These are phyloP conservation scores for Naganishia onofrii DNA, from an alignment of 768 basidiomycete genomes.

Conservation along the genomic window DNA sequence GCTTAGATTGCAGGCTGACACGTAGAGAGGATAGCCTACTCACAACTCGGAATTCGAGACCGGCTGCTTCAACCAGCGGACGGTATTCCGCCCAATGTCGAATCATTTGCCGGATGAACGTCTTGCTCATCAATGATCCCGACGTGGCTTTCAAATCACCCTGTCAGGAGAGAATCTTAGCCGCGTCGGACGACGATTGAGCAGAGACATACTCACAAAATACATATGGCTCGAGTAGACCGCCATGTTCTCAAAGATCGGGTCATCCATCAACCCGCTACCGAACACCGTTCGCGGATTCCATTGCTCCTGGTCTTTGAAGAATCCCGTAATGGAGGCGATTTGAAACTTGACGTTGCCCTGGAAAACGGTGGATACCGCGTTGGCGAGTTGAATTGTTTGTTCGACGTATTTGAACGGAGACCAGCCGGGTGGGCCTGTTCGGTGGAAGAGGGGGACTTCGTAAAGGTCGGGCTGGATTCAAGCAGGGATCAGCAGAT, in stretches of 20 bases:
- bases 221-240: conserved; percentile 26
- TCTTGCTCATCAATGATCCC: conserved; percentile 14
- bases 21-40: background rate
- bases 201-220: background rate
- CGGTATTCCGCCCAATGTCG: background rate
- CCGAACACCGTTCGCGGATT: background rate
- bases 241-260: conserved; percentile 2
- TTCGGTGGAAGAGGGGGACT: conserved; percentile 7
- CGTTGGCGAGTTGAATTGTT: background rate
- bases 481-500: background rate
- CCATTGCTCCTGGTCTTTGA: conserved; percentile 6
- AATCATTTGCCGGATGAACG: conserved; percentile 14
- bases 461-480: conserved; percentile 31
- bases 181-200: background rate
- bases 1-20: too few species aligned
- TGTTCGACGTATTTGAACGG: conserved; percentile 26
- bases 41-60: background rate
- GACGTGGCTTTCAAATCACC: background rate
- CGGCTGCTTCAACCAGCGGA: background rate
- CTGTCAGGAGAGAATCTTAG: background rate
- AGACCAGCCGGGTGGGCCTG: conserved; percentile 15
- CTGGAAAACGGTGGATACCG: conserved; percentile 2
- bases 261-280: background rate
- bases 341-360: conserved; percentile 24
- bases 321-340: conserved; percentile 29